Conservation (phyloP, 129 eudicot genomes). For the Oenanthe sinensis region DNA sequence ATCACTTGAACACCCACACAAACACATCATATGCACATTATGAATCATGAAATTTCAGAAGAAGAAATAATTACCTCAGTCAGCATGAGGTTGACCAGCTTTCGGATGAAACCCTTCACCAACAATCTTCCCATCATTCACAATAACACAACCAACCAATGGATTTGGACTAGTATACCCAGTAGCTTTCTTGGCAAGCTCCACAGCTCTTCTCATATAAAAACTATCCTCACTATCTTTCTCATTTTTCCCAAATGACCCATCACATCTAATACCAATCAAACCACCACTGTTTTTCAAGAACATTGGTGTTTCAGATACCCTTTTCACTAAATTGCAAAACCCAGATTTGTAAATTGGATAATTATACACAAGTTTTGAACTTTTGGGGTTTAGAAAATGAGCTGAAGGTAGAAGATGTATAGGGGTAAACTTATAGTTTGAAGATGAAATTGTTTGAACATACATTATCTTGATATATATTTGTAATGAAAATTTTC, state of each 20-base stretch:
- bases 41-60: background rate
- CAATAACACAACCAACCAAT: constrained; percentile 97
- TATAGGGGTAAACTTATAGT: constrained; percentile 13
- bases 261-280: constrained; percentile 41
- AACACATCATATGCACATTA: background rate
- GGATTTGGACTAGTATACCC: constrained; percentile 98
- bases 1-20: background rate
- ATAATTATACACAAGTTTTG: constrained; percentile 14
- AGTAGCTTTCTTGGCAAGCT: constrained; percentile 64
- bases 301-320: constrained; percentile 27
- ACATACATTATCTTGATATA: constrained; percentile 30
- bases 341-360: constrained; percentile 36
- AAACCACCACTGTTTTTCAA: constrained; percentile 27
- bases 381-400: constrained; percentile 16
- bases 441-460: constrained; percentile 35
- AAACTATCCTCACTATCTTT: constrained; percentile 43
- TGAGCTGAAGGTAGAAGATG: constrained; percentile 23
- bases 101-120: constrained; percentile 99
- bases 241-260: constrained; percentile 19
- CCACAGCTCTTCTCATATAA: constrained; percentile 82
- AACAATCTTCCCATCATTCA: constrained; percentile 79
- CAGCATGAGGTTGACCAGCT: constrained; percentile 98
- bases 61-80: constrained; percentile 61
- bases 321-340: constrained; percentile 48
- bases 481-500: background rate